Conservation (phyloP, 805 yeast genomes). For the Millerozyma miso region DNA sequence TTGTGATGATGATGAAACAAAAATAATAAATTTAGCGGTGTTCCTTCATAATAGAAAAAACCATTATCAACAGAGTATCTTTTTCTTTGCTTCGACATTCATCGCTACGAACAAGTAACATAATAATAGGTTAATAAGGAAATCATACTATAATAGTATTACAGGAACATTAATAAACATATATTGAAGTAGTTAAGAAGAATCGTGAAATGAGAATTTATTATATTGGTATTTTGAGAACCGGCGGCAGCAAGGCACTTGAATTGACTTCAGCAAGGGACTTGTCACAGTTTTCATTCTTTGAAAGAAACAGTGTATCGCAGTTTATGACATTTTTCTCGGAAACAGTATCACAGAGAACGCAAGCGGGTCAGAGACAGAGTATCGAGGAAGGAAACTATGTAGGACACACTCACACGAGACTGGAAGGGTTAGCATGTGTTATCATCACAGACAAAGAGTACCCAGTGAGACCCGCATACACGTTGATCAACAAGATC, state of each 20-base stretch:
- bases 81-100: not conserved
- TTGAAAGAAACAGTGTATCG: conserved; percentile 75
- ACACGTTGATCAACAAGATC: conserved; percentile 83
- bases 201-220: conserved; percentile 68
- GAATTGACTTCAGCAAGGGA: conserved; percentile 81
- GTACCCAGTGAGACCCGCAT: conserved; percentile 95
- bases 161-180: too few species aligned
- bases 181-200: too few species aligned
- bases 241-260: conserved; percentile 49
- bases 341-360: conserved; percentile 85
- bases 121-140: too few species aligned
- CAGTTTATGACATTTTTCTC: conserved; percentile 95
- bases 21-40: not conserved
- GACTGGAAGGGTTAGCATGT: conserved; percentile 88
- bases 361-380: conserved; percentile 87
- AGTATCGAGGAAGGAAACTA: conserved; percentile 88
- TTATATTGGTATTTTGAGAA: conserved; percentile 82
- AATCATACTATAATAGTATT: too few species aligned
- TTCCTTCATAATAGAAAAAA: not conserved
- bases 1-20: conserved; percentile 7
- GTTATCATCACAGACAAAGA: conserved; percentile 91
- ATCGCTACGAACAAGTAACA: too few species aligned
- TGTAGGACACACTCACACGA: conserved; percentile 85
- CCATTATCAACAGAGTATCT: not conserved
- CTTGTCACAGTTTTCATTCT: conserved; percentile 80